Percentiles rank a stretch among this genome's conserved stretches.
phyloP scores from a whole-genome alignment of 192 early-diverging fungal species.

The Coemansia aciculifera region DNA sequence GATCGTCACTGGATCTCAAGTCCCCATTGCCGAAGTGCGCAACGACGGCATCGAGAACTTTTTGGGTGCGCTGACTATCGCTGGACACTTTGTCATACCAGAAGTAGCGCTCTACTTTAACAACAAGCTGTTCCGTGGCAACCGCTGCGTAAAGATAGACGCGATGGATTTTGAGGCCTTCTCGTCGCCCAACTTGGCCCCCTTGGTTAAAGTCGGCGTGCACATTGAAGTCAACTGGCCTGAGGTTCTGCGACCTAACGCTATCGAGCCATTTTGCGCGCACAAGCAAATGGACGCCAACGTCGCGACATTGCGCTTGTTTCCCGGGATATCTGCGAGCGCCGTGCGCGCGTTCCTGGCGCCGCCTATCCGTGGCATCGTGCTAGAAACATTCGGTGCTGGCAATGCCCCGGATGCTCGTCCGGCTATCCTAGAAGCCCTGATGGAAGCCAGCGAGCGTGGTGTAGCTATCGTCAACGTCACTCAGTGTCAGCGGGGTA shows the following conservation, averaged over 20 bases:
- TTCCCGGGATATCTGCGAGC: constrained; percentile 88
- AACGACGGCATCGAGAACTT: constrained; percentile 98
- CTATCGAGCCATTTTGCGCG: constrained; percentile 79
- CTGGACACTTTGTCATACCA: constrained; percentile 96
- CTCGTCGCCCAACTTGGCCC: constrained; percentile 82
- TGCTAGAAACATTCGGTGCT: constrained; percentile 95
- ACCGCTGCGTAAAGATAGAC: constrained; percentile 76
- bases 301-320: constrained; percentile 86
- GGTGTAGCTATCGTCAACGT: constrained; percentile 98
- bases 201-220: constrained; percentile 94
- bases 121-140: constrained; percentile 91
- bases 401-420: constrained; percentile 95
- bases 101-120: constrained; percentile 94
- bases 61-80: constrained; percentile 93
- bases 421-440: constrained; percentile 76
- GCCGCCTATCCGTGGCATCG: constrained; percentile 84
- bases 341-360: constrained; percentile 87
- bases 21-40: constrained; percentile 94
- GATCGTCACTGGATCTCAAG: constrained; percentile 96
- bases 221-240: constrained; percentile 93
- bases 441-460: constrained; percentile 83
- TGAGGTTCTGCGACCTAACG: constrained; percentile 80
- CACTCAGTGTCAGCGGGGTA: constrained; percentile 78
- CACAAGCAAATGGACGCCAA: constrained; percentile 84
- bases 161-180: constrained; percentile 85